A percentile compares a stretch with the other conserved stretches of the same genome.
Evolutionary conservation across 306 rosid genomes (phyloP).

Genomic region (Malus asiatica): DNA sequence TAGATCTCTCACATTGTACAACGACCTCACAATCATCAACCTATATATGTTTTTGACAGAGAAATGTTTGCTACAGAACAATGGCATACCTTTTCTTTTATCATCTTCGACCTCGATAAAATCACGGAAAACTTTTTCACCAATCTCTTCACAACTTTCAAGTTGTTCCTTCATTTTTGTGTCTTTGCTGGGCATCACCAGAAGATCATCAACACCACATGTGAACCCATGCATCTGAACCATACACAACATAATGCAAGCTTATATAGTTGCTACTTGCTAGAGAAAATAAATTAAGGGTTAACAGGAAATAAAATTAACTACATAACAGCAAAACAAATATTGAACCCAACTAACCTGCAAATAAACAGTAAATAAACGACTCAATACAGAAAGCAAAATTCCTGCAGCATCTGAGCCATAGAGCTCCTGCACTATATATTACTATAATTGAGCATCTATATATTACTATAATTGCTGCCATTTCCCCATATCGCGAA

Average conservation of each 20-base stretch:
- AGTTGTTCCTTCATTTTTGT: slow-evolving; percentile 58
- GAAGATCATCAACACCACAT: slow-evolving; percentile 92
- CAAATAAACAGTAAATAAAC: slow-evolving; percentile 68
- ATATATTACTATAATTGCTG: no score
- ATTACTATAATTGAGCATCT: neutral
- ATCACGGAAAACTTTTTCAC: slow-evolving; percentile 64
- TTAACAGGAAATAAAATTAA: neutral
- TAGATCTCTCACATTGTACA: neutral
- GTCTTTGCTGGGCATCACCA: slow-evolving; percentile 52
- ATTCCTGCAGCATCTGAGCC: slow-evolving; percentile 77
- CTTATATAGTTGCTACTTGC: no score
- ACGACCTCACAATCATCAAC: neutral
- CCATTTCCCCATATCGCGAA: no score
- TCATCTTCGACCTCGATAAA: slow-evolving; percentile 50
- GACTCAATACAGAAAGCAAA: slow-evolving; percentile 81
- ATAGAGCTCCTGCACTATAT: slow-evolving; percentile 80
- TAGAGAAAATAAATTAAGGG: neutral
- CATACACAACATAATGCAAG: neutral
- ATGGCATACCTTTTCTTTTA: slow-evolving; percentile 50
- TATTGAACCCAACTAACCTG: slow-evolving; percentile 46
- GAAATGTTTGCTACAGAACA: neutral
- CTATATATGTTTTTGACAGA: neutral
- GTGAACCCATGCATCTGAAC: slow-evolving; percentile 85
- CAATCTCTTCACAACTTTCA: slow-evolving; percentile 65
- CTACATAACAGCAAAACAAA: neutral